A percentile compares a stretch with the other conserved stretches of the same genome.
Evolutionary conservation across 768 basidiomycete genomes (phyloP).

Genomic region (Tremella mesenterica): DNA sequence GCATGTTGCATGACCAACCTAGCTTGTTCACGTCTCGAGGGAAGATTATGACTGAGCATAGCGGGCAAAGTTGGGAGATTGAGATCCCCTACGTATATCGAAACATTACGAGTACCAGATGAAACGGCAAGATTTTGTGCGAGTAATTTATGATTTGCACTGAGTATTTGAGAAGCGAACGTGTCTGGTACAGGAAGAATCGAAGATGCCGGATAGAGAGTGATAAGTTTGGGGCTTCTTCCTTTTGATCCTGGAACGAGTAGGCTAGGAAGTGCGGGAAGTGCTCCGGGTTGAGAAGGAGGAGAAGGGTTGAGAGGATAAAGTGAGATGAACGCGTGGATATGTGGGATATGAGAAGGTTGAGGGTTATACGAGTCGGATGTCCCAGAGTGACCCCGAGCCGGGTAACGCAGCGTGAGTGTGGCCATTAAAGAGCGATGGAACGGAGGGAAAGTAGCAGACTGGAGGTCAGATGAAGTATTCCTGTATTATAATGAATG

Average conservation of each 20-base stretch:
- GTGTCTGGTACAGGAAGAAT: slow-evolving; percentile 27
- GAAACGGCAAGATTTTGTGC: slow-evolving; percentile 29
- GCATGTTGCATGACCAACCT: slow-evolving; percentile 4
- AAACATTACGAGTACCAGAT: slow-evolving; percentile 20
- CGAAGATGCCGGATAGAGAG: slow-evolving; percentile 33
- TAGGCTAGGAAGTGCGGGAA: slow-evolving; percentile 39
- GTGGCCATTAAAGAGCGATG: slow-evolving; percentile 40
- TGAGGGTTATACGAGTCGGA: slow-evolving; percentile 37
- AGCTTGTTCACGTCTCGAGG: slow-evolving; percentile 18
- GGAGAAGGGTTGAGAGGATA: slow-evolving; percentile 40
- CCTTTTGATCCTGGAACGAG: slow-evolving; percentile 17
- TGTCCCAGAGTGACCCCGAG: slow-evolving; percentile 4
- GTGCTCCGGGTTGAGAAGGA: slow-evolving; percentile 26
- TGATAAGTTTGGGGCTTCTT: slow-evolving; percentile 26
- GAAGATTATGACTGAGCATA: slow-evolving; percentile 8
- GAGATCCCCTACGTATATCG: slow-evolving; percentile 37
- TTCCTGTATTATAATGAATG: no score
- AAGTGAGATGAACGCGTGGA: slow-evolving; percentile 40
- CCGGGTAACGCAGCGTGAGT: slow-evolving; percentile 37
- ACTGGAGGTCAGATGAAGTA: slow-evolving; percentile 21
- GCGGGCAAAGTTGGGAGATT: slow-evolving; percentile 17
- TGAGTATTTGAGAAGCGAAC: slow-evolving; percentile 36
- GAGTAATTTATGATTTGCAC: slow-evolving; percentile 26
- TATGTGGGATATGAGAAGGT: slow-evolving; percentile 29
- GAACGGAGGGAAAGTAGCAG: slow-evolving; percentile 40